Evolutionary conservation across 2,329 filamentous ascomycete genomes (phyloP).

Genomic region (Monosporascus sp.): DNA sequence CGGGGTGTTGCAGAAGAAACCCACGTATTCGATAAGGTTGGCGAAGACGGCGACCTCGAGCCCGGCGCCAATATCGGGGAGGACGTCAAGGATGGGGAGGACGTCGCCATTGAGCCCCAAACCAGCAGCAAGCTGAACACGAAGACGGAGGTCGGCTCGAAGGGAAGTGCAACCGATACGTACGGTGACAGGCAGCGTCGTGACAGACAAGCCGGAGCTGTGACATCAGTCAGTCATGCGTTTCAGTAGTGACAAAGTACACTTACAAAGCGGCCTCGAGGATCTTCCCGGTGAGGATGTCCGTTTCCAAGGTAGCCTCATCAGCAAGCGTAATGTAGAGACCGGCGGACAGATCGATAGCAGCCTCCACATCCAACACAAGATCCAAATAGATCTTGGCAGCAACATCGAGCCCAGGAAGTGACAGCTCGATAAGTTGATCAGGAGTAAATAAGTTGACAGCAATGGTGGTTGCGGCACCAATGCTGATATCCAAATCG

Average conservation of each 20-base stretch:
- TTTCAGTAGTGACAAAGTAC: constrained; percentile 34
- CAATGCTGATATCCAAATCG: constrained; percentile 40
- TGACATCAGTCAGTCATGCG: too few species aligned
- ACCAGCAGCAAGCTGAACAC: constrained; percentile 38
- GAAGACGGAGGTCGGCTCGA: constrained; percentile 44
- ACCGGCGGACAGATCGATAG: constrained; percentile 45
- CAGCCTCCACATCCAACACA: constrained; percentile 41
- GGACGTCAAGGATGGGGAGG: constrained; percentile 18
- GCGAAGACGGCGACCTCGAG: constrained; percentile 42
- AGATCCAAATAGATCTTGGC: constrained; percentile 46
- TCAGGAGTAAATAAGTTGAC: constrained; percentile 44
- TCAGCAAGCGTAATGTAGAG: constrained; percentile 48
- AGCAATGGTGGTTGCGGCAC: constrained; percentile 41
- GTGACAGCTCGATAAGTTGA: constrained; percentile 35
- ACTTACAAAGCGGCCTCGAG: constrained; percentile 44
- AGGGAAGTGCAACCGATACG: constrained; percentile 39
- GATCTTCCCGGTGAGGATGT: constrained; percentile 38
- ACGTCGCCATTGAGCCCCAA: constrained; percentile 26
- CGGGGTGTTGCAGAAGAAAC: constrained; percentile 30
- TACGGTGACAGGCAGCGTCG: constrained; percentile 40
- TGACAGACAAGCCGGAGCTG: constrained; percentile 38
- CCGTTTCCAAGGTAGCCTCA: constrained; percentile 33
- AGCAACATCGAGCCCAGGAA: constrained; percentile 39
- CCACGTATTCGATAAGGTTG: constrained; percentile 49
- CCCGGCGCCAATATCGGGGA: constrained; percentile 31